Evolutionary conservation across 495 filamentous ascomycete species (phyloP).

Genomic region (Cladorrhinum samala): DNA sequence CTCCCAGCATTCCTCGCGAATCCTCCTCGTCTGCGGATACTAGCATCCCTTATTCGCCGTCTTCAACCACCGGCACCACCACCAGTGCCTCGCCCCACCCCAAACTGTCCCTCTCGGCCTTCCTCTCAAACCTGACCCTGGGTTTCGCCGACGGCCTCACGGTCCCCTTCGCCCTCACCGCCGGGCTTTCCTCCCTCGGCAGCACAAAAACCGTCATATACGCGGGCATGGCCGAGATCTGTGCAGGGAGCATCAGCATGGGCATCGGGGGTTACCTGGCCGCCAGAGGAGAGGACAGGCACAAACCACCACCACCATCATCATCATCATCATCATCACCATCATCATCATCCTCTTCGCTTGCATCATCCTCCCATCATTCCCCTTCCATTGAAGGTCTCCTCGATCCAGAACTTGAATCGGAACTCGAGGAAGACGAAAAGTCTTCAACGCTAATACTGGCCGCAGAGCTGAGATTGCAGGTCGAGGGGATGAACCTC

Average conservation of each 20-base stretch:
- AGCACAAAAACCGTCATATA: conserved; percentile 60
- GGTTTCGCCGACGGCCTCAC: conserved; percentile 61
- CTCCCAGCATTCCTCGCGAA: not conserved
- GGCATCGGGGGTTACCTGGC: conserved; percentile 65
- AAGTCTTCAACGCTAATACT: not conserved
- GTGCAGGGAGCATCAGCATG: conserved; percentile 64
- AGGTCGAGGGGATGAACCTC: conserved; percentile 4
- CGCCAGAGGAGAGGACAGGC: conserved; percentile 67
- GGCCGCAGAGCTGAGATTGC: not conserved
- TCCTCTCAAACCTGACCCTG: conserved; percentile 40
- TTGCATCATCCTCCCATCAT: no score
- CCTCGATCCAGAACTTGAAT: not conserved
- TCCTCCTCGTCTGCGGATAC: not conserved
- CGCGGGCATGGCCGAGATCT: conserved; percentile 62
- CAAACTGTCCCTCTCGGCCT: conserved; percentile 14
- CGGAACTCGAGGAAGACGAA: not conserved
- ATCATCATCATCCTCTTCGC: no score
- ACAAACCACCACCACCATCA: no score
- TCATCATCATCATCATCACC: no score
- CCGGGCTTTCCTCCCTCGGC: conserved; percentile 56
- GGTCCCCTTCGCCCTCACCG: conserved; percentile 60
- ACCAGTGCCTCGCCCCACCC: not conserved
- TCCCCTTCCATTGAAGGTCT: no score
- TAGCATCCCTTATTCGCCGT: not conserved
- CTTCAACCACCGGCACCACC: not conserved